phyloP scores from a whole-genome alignment of 1,284 basidiomycete genomes.

The Ceratobasidium theobromae region DNA sequence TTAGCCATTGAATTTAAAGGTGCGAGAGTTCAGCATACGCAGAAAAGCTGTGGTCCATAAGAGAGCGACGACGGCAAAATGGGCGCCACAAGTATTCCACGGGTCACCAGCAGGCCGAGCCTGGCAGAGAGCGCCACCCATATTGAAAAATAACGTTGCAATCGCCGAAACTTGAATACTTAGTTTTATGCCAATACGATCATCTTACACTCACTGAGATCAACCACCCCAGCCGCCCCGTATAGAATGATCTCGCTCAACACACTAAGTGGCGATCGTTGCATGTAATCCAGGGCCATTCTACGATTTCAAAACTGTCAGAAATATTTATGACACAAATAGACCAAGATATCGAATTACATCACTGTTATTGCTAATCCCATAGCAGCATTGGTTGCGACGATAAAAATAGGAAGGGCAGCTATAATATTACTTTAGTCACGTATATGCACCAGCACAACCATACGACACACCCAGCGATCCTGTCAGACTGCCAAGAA shows the following conservation, averaged over 20 bases:
- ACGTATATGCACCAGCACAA: background rate
- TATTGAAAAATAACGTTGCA: background rate
- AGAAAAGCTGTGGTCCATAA: slow-evolving; percentile 20
- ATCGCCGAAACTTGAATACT: background rate
- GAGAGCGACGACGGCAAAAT: slow-evolving; percentile 2
- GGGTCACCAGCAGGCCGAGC: background rate
- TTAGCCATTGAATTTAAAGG: background rate
- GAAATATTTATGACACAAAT: background rate
- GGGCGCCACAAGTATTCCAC: slow-evolving; percentile 22
- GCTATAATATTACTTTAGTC: background rate
- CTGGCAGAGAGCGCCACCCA: background rate
- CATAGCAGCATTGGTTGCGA: slow-evolving; percentile 21
- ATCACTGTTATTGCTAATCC: slow-evolving; percentile 1
- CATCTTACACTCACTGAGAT: slow-evolving; percentile 6
- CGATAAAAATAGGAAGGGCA: slow-evolving; percentile 6
- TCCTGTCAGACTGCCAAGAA: background rate
- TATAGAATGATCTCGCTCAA: slow-evolving; percentile 7
- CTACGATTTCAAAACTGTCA: background rate
- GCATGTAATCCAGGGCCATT: background rate
- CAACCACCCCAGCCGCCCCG: slow-evolving; percentile 4
- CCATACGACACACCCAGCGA: background rate
- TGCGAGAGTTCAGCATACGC: background rate
- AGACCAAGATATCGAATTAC: background rate
- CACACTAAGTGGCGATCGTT: slow-evolving; percentile 4
- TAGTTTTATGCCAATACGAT: background rate